Percentiles rank a stretch among this genome's conserved stretches.
phyloP scores from a whole-genome alignment of 805 yeast species.

The Saccharomyces paradoxus region DNA sequence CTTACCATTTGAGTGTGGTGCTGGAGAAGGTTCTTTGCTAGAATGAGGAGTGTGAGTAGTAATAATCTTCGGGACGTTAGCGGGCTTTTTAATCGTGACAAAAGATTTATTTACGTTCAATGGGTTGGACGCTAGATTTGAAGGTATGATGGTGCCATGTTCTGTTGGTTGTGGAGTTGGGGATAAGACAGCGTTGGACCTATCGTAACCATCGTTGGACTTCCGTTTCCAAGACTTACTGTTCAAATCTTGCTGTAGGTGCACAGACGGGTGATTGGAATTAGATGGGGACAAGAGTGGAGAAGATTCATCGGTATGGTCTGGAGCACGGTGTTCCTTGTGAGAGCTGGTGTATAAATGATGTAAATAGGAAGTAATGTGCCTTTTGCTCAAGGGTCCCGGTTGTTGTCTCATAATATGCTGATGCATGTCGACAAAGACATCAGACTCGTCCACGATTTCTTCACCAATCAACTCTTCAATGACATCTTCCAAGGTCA shows the following conservation, averaged over 20 bases:
- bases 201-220: background rate
- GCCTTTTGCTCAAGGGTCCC: conserved; percentile 65
- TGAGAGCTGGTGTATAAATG: conserved; percentile 43
- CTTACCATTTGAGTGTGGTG: background rate
- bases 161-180: background rate
- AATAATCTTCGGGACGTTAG: background rate
- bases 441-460: conserved; percentile 93
- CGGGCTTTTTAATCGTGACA: conserved; percentile 59
- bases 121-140: conserved; percentile 63
- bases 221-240: background rate
- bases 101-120: conserved; percentile 54
- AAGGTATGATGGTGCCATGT: conserved; percentile 21
- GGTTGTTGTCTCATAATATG: conserved; percentile 73
- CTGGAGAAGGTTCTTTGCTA: background rate
- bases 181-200: background rate
- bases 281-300: background rate
- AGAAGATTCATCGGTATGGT: background rate
- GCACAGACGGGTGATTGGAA: background rate
- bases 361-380: conserved; percentile 61
- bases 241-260: background rate
- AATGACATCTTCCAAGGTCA: conserved; percentile 94
- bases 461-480: conserved; percentile 97
- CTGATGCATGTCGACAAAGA: conserved; percentile 81
- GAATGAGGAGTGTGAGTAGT: background rate
- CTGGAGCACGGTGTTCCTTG: conserved; percentile 3